phyloP scores from a whole-genome alignment of 2,329 filamentous ascomycete species.

The Penicillium sp. region DNA sequence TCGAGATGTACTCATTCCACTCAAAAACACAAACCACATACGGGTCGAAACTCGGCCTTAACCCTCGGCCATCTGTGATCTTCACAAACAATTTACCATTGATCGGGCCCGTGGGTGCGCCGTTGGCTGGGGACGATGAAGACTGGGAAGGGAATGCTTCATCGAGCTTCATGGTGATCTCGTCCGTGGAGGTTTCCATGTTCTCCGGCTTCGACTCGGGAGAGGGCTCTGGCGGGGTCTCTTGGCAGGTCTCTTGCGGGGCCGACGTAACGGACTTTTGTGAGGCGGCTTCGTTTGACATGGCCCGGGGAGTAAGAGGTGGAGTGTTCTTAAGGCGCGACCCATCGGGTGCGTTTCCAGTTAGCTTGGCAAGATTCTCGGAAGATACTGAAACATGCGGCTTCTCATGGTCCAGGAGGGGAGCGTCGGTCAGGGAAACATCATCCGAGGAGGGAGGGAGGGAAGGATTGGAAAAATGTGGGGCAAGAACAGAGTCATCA shows the following conservation, averaged over 20 bases:
- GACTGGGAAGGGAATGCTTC: slow-evolving; percentile 36
- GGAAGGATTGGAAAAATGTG: slow-evolving; percentile 69
- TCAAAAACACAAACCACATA: slow-evolving; percentile 98
- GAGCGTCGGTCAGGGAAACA: slow-evolving; percentile 47
- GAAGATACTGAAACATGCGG: slow-evolving; percentile 44
- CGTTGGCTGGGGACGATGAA: slow-evolving; percentile 36
- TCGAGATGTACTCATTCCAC: slow-evolving; percentile 92
- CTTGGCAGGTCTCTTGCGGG: slow-evolving; percentile 3
- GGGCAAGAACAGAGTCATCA: slow-evolving; percentile 65
- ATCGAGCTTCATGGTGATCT: slow-evolving; percentile 39
- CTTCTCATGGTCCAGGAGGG: slow-evolving; percentile 52
- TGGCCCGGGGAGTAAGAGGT: slow-evolving; percentile 83
- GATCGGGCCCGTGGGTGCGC: slow-evolving; percentile 67
- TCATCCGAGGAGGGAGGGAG: slow-evolving; percentile 54
- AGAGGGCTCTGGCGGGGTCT: slow-evolving; percentile 1
- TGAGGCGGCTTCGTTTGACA: slow-evolving; percentile 62
- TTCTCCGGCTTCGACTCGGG: slow-evolving; percentile 22
- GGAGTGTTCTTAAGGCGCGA: slow-evolving; percentile 81
- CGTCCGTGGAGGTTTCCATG: slow-evolving; percentile 33
- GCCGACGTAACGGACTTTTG: slow-evolving; percentile 28
- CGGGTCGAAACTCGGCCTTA: slow-evolving; percentile 81
- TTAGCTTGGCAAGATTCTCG: slow-evolving; percentile 68
- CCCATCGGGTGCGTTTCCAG: slow-evolving; percentile 66
- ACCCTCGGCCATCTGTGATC: slow-evolving; percentile 79
- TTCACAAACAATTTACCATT: slow-evolving; percentile 90